phyloP scores from a whole-genome alignment of 768 basidiomycete species.

The Boletus barrowsii region DNA sequence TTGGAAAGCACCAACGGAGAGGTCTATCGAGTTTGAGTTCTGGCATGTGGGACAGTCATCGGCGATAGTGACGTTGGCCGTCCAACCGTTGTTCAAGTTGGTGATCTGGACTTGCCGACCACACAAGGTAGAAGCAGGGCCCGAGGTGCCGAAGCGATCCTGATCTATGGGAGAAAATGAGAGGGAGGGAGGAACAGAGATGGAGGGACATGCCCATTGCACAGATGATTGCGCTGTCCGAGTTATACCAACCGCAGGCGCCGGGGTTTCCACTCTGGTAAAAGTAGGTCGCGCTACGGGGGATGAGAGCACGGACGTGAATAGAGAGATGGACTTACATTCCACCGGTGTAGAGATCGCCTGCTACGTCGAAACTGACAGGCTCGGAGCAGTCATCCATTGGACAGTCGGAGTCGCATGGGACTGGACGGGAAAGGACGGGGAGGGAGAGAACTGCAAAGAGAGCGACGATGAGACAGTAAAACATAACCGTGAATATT shows the following conservation, averaged over 20 bases:
- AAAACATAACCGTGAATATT: slow-evolving; percentile 25
- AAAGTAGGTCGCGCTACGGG: slow-evolving; percentile 59
- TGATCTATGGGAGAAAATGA: slow-evolving; percentile 38
- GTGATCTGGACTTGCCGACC: slow-evolving; percentile 62
- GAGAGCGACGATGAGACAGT: slow-evolving; percentile 41
- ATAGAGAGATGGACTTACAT: slow-evolving; percentile 33
- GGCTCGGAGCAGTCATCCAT: background rate
- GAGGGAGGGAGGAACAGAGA: background rate
- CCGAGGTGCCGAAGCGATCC: slow-evolving; percentile 48
- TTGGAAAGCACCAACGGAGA: slow-evolving; percentile 67
- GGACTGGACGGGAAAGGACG: slow-evolving; percentile 29
- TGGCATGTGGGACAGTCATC: slow-evolving; percentile 82
- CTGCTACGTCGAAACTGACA: slow-evolving; percentile 23
- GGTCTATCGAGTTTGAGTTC: slow-evolving; percentile 65
- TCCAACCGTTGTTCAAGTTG: slow-evolving; percentile 50
- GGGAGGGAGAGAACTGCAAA: slow-evolving; percentile 60
- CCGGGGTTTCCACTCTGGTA: slow-evolving; percentile 72
- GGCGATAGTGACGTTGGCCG: slow-evolving; percentile 63
- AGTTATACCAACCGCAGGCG: slow-evolving; percentile 66
- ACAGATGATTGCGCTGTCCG: slow-evolving; percentile 56
- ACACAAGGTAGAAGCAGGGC: slow-evolving; percentile 54
- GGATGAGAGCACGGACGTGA: background rate
- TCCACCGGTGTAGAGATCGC: slow-evolving; percentile 32
- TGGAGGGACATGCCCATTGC: slow-evolving; percentile 52
- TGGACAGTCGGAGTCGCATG: background rate